phyloP scores from a whole-genome alignment of 192 early-diverging fungal genomes.

The Backusella parvicylindrica region DNA sequence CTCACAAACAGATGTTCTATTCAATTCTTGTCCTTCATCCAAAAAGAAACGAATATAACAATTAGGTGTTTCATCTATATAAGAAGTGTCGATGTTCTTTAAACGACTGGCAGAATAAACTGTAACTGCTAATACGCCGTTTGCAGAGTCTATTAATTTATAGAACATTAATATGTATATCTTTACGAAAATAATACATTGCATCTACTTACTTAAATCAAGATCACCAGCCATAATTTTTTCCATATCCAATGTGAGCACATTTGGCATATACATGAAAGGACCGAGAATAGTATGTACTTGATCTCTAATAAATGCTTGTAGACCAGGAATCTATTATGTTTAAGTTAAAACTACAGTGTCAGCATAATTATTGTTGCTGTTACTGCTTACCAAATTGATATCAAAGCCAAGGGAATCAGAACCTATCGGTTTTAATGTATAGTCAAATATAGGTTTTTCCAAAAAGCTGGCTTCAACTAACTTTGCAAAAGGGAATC shows the following conservation, averaged over 20 bases:
- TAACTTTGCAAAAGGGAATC: slow-evolving; percentile 67
- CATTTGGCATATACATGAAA: slow-evolving; percentile 32
- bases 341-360: not conserved
- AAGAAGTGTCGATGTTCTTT: slow-evolving; percentile 1
- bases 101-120: slow-evolving; percentile 20
- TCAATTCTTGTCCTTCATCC: slow-evolving; percentile 23
- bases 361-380: not conserved
- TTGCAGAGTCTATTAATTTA: slow-evolving; percentile 7
- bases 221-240: slow-evolving; percentile 25
- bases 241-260: slow-evolving; percentile 28
- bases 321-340: slow-evolving; percentile 59
- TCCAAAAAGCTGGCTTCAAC: slow-evolving; percentile 72
- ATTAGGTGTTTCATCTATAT: not conserved
- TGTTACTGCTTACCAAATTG: slow-evolving; percentile 42
- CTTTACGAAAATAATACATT: not conserved
- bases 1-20: slow-evolving; percentile 8
- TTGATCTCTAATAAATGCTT: slow-evolving; percentile 55
- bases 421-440: slow-evolving; percentile 67
- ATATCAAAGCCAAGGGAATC: slow-evolving; percentile 68
- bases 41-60: slow-evolving; percentile 28
- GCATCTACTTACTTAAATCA: slow-evolving; percentile 21
- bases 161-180: not conserved
- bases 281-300: slow-evolving; percentile 54
- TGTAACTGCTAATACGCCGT: slow-evolving; percentile 29
- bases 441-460: slow-evolving; percentile 73